Evolutionary conservation across 306 rosid genomes (phyloP), one percentile per base, ranked within the genome.

Genomic region (Echinosophora koreensis): DNA sequence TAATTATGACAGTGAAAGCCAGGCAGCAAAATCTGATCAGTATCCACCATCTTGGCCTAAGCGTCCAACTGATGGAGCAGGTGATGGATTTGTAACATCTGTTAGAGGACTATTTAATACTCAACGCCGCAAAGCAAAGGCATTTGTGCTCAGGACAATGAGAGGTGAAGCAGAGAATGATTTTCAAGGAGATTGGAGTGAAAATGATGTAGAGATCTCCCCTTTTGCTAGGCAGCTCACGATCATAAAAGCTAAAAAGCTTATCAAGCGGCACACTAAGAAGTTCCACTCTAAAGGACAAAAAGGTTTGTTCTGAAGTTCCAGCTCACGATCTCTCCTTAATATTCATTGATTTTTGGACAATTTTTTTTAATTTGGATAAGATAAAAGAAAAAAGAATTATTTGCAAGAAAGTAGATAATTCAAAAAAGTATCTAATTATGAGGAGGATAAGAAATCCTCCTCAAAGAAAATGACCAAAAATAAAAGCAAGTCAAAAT

Each of bases 71-170:
- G 99, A 93, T 46, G 98, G 97, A 84, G 99, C 98, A 11, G 99
- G 98, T 67, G 98, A 96, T 77, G 94, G 97, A 59, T 96, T 96
- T 88, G 99, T 96, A 71, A 96, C 98, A 80, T 91, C 97, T 54
- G 74, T 96, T 47, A 89, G 80, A 80, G 99, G 99, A 68, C 82
- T 92, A 69, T 96, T 96, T 78, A 82, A 82, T 52, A 89, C 71
- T 69, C 99, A 96, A 83, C 97, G 93, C n/a, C 87, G 87, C 66
- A 92, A 92, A 83, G 99, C 98, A 77, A 92, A 96, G 81, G 89
- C 87, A 30, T 89, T 96, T 70, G 92, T 96, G 58, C 85, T 80
- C 71, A 90, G 92, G 75, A 88, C 97, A 49, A 92, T 80, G 96
- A 86, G 89, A 88, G 92, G 94, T 49, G 99, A 91, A 71, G 89